Conservation (phyloP, 768 basidiomycete genomes). For the Pilatotrama ljubarskyi region DNA sequence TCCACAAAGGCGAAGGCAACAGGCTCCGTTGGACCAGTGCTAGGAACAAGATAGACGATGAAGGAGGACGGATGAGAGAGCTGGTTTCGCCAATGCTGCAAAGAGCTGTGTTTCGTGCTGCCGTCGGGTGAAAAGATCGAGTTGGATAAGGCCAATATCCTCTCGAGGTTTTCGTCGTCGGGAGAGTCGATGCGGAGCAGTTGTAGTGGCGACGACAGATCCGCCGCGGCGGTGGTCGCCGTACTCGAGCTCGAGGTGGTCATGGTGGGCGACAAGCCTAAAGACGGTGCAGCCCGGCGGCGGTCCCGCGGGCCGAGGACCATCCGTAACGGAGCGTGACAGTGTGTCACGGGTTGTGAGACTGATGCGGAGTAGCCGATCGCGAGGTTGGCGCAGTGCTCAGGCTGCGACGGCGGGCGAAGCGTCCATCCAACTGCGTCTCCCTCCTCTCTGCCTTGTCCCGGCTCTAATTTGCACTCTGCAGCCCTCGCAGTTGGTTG, state of each 20-base stretch:
- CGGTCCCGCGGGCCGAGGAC: not conserved
- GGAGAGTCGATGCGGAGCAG: not conserved
- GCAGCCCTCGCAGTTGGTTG: not conserved
- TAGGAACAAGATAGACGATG: constrained; percentile 24
- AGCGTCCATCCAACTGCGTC: not conserved
- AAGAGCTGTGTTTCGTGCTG: constrained; percentile 25
- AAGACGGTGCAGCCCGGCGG: no score
- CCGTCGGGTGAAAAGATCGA: constrained; percentile 24
- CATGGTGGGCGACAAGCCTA: not conserved
- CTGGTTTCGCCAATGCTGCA: constrained; percentile 19
- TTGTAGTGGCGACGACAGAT: not conserved
- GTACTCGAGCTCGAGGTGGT: not conserved
- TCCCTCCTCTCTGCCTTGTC: not conserved
- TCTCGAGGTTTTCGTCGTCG: constrained; percentile 9
- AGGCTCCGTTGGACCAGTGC: not conserved
- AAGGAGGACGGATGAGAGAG: constrained; percentile 16
- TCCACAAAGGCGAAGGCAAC: constrained; percentile 27
- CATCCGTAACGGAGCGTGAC: not conserved
- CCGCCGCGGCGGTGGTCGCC: not conserved
- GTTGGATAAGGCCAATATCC: constrained; percentile 24
- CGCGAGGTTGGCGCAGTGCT: not conserved
- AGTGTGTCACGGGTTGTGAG: not conserved
- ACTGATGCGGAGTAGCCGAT: constrained; percentile 7
- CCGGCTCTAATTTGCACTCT: not conserved
- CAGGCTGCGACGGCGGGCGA: not conserved